Conservation (phyloP, 2,329 filamentous ascomycete species). For the Stagonosporopsis tanaceti region DNA sequence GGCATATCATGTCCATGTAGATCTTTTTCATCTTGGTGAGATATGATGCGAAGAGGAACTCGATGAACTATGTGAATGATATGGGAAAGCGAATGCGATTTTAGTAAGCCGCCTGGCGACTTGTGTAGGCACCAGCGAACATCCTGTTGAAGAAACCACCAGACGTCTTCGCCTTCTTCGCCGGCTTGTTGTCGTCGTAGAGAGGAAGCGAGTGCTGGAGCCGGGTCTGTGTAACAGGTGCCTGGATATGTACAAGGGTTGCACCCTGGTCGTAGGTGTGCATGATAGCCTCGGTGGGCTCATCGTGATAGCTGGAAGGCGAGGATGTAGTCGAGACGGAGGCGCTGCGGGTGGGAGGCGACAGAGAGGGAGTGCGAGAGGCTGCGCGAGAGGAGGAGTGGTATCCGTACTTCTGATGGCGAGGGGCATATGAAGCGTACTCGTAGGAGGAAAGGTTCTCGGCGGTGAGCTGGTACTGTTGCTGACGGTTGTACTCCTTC, state of each 20-base stretch:
- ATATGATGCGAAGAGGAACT: conserved; percentile 29
- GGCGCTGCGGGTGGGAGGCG: conserved; percentile 55
- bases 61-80: conserved; percentile 32
- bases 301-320: conserved; percentile 45
- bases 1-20: conserved; percentile 22
- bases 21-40: conserved; percentile 24
- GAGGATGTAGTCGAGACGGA: conserved; percentile 46
- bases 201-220: conserved; percentile 46
- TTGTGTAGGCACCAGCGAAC: conserved; percentile 42
- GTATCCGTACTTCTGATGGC: conserved; percentile 27
- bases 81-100: conserved; percentile 39
- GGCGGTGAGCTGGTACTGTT: conserved; percentile 48
- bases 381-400: conserved; percentile 47
- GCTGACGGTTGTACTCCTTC: conserved; percentile 51
- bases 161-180: conserved; percentile 51
- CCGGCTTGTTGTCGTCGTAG: conserved; percentile 51
- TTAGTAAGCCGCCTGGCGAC: conserved; percentile 42
- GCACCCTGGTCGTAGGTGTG: conserved; percentile 55
- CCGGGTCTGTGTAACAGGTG: conserved; percentile 13
- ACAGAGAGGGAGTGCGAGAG: conserved; percentile 60
- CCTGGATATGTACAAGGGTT: conserved; percentile 54
- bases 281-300: conserved; percentile 37
- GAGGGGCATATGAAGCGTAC: conserved; percentile 42
- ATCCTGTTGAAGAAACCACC: conserved; percentile 51
- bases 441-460: conserved; percentile 40